phyloP scores from a whole-genome alignment of 164 flowering plant species.

The Warburgia ugandensis region DNA sequence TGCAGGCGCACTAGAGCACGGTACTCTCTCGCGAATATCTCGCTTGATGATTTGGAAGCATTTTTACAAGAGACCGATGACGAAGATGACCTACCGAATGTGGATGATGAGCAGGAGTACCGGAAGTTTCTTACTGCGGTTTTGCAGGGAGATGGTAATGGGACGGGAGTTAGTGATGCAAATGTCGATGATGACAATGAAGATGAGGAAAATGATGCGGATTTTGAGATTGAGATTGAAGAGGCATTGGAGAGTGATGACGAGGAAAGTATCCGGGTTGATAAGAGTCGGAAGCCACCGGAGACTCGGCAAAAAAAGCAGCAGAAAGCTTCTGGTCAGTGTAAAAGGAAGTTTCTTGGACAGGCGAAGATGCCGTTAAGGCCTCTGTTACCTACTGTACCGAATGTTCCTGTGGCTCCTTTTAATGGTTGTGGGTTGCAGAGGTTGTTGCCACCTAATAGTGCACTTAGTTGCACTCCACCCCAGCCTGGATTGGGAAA shows the following conservation, averaged over 20 bases:
- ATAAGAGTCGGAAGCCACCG: slow-evolving; percentile 33
- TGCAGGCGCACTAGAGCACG: slow-evolving; percentile 92
- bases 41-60: slow-evolving; percentile 91
- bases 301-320: slow-evolving; percentile 69
- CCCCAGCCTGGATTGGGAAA: slow-evolving; percentile 23
- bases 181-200: slow-evolving; percentile 47
- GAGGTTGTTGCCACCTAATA: neutral
- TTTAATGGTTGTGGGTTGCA: slow-evolving; percentile 15
- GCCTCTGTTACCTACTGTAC: slow-evolving; percentile 53
- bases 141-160: slow-evolving; percentile 49
- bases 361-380: slow-evolving; percentile 56
- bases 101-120: slow-evolving; percentile 89
- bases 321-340: slow-evolving; percentile 27
- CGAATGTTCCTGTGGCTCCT: slow-evolving; percentile 26
- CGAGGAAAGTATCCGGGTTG: slow-evolving; percentile 38
- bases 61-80: slow-evolving; percentile 97
- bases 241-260: slow-evolving; percentile 85
- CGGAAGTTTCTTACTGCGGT: slow-evolving; percentile 90
- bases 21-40: slow-evolving; percentile 79
- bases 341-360: slow-evolving; percentile 30
- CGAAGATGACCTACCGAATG: slow-evolving; percentile 79
- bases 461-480: slow-evolving; percentile 5
- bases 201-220: slow-evolving; percentile 96
- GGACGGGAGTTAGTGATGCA: slow-evolving; percentile 31
- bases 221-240: slow-evolving; percentile 92